Conservation (phyloP, 2,329 filamentous ascomycete species). For the Botryotinia globosa region DNA sequence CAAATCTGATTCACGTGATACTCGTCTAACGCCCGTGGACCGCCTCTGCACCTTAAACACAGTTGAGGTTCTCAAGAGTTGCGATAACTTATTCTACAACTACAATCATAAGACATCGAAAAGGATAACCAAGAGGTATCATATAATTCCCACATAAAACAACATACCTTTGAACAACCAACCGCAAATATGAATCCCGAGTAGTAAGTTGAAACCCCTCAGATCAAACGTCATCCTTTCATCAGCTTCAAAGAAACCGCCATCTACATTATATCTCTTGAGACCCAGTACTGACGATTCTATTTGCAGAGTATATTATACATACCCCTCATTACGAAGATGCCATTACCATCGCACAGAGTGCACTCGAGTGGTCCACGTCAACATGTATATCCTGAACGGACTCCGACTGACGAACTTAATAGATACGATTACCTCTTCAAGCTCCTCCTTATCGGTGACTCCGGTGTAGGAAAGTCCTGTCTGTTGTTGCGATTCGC, state of each 20-base stretch:
- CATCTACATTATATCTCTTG: conserved; percentile 4
- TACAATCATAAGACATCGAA: conserved; percentile 13
- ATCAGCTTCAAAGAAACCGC: conserved; percentile 22
- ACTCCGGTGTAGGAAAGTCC: conserved; percentile 99
- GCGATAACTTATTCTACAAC: conserved; percentile 17
- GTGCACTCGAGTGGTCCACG: conserved; percentile 3
- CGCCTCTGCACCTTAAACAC: conserved; percentile 22
- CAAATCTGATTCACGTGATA: conserved; percentile 11
- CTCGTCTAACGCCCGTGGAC: conserved; percentile 21
- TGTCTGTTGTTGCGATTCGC: conserved; percentile 97
- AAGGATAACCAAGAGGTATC: conserved; percentile 11
- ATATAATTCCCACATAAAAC: not conserved
- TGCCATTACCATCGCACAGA: conserved; percentile 7
- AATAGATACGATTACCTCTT: conserved; percentile 99
- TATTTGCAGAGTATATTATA: conserved; percentile 19
- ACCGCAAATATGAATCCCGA: conserved; percentile 77
- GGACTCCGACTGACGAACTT: conserved; percentile 25
- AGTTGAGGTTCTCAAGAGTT: conserved; percentile 17
- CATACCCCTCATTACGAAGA: not conserved
- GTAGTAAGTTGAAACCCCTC: conserved; percentile 62
- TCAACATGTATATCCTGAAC: conserved; percentile 21
- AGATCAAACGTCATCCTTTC: conserved; percentile 21
- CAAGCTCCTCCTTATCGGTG: conserved; percentile 99
- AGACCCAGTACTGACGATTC: conserved; percentile 2
- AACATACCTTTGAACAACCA: not conserved